Base-by-base conservation (phyloP, 2,329 filamentous ascomycete genomes). In the Lasiodiplodia citricola region DNA sequence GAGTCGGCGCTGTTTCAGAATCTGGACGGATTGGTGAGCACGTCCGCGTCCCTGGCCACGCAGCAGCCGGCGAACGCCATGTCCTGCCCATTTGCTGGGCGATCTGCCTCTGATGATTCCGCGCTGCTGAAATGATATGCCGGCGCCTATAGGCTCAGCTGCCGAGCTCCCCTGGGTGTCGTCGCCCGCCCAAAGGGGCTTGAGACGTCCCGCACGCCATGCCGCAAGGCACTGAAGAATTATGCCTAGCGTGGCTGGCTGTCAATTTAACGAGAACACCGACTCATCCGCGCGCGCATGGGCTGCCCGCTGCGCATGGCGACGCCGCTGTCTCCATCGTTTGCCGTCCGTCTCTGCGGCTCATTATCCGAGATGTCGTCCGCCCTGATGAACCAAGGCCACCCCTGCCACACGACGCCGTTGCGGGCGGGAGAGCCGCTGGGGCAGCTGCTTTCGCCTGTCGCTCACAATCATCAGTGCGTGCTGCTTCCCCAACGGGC, bases 331-430 rank as follows among this genome's bases (percentile, higher is more conserved):
- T 41, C 58, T 44, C 58, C 58, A 51, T 62, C 41, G 41, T 62
- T 47, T 23, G 38, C 35, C 56, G 57, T 25, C 57, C 38, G 38
- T 18, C 58, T 51, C 44, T 21, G 38, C 57, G 57, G 57, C 35
- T 60, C 57, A 60, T 62, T 47, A 62, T 63, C 58, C 58, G 58
- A 63, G 58, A 44, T 63, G 58, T 63, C 58, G 35, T 50, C 37
- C 41, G 58, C 23, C 47, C 41, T 47, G 41, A 10, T 47, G 41
- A 10, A 35, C 58, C 37, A 28, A 28, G 58, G 58, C 58, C 41
- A 63, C 41, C 58, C 58, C 47, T 63, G 58, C 58, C 28, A 10
- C 23, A 31, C 25, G 41, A 25, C 41, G 41, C 58, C 58, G 58
- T 63, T 50, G 41, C 58, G 18, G n/a, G 41, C 58, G 58, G 58